Conservation (phyloP, 2,329 filamentous ascomycete genomes). For the Teratosphaeria viscida region DNA sequence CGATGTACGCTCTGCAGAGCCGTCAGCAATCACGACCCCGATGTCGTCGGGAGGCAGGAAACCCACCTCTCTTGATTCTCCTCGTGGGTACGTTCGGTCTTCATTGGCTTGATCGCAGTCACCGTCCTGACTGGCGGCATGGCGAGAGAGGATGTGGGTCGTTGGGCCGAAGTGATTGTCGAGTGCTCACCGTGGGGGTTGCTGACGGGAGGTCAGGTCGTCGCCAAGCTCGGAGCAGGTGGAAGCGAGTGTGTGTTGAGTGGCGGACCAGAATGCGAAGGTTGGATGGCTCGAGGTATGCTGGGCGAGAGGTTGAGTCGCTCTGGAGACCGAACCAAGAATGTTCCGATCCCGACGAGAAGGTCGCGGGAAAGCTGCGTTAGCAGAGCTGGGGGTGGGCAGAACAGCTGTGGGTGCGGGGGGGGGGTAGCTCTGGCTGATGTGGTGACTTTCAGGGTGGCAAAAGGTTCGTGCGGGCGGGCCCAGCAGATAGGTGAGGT, state of each 20-base stretch:
- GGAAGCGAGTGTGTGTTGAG: neutral
- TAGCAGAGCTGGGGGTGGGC: neutral
- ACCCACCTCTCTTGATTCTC: constrained; percentile 64
- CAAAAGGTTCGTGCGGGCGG: neutral
- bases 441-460: neutral
- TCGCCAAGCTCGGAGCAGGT: neutral
- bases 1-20: constrained; percentile 66
- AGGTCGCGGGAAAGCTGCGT: neutral
- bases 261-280: neutral
- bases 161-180: neutral
- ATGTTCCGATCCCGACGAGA: neutral
- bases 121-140: constrained; percentile 7
- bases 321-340: neutral
- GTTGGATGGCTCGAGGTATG: neutral
- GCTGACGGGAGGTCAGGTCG: neutral
- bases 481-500: too few species aligned
- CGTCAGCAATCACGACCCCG: constrained; percentile 1
- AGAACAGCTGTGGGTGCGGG: neutral
- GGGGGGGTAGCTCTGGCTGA: neutral
- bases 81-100: constrained; percentile 41
- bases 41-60: neutral
- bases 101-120: constrained; percentile 9
- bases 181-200: neutral
- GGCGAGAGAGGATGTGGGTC: neutral
- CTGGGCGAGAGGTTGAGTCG: neutral